Evolutionary conservation across 2,329 filamentous ascomycete genomes (phyloP), one percentile per base, ranked within the genome.

Genomic region (Trichoderma guizhouense): DNA sequence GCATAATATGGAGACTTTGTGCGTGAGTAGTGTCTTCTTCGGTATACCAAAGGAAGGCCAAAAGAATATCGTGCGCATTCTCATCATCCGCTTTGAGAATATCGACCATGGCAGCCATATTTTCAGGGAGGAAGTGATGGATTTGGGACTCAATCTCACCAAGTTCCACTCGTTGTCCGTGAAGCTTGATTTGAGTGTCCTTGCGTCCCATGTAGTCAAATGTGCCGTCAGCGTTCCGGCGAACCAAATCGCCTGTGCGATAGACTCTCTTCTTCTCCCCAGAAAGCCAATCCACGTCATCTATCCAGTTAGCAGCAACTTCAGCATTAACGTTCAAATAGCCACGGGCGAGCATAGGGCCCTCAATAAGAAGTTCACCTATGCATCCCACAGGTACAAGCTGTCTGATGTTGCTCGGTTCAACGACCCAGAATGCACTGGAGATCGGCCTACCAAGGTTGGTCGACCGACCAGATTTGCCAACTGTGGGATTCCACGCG

Each of bases 341-440:
- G 32, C 75, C 74, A 1, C 76, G 70, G 3, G 76, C 74, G 15
- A 77, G 73, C 12, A 74, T 72, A 15, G 73, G 72, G 6, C 74
- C 75, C 43, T 76, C 74, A 36, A 77, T 74, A 2, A 76, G 64
- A 4, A 76, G 71, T 55, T 77, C 76, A 3, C 75, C 76, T 8
- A 75, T 30, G 7, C 69, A 69, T 9, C 73, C 71, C 62, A 76
- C 69, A 3, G 76, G 71, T 0, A 75, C 74, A 14, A 77, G 71
- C 11, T 71, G 32, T 18, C 73, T 39, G 36, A 65, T 28, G 7
- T 75, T 60, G 14, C 74, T 66, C 6, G 75, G 60, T 26, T 71
- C 58, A 28, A 76, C 72, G 11, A 76, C 73, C 75, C 76, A 76
- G 28, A 71, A 74, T 18, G 72, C 69, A 21, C 69, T 72, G 12